phyloP scores from a whole-genome alignment of 768 basidiomycete genomes.

The Russula olivacea region DNA sequence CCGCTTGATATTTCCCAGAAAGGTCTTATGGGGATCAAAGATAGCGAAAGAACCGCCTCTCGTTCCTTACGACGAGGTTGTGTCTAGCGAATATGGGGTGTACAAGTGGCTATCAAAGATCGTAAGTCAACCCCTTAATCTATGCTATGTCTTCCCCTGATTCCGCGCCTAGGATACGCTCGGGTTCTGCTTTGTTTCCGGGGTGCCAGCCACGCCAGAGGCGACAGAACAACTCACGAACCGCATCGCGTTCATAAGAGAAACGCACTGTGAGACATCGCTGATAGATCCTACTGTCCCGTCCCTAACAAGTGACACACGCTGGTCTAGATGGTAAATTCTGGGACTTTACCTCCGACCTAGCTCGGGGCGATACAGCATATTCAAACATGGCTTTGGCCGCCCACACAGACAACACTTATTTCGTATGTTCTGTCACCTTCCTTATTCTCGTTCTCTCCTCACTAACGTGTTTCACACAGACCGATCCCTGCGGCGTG shows the following conservation, averaged over 20 bases:
- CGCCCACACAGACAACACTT: slow-evolving; percentile 77
- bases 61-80: slow-evolving; percentile 65
- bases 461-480: neutral
- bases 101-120: slow-evolving; percentile 78
- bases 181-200: slow-evolving; percentile 84
- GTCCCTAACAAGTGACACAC: neutral
- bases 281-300: neutral
- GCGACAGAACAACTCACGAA: slow-evolving; percentile 74
- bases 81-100: slow-evolving; percentile 59
- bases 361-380: slow-evolving; percentile 88
- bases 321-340: slow-evolving; percentile 74
- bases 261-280: slow-evolving; percentile 59
- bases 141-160: slow-evolving; percentile 4
- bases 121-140: slow-evolving; percentile 39
- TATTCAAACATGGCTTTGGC: slow-evolving; percentile 85
- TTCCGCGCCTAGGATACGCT: slow-evolving; percentile 57
- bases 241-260: slow-evolving; percentile 81
- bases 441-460: neutral
- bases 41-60: slow-evolving; percentile 72
- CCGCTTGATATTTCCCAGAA: slow-evolving; percentile 36
- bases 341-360: slow-evolving; percentile 94
- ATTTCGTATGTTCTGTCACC: slow-evolving; percentile 49
- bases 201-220: slow-evolving; percentile 73
- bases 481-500: slow-evolving; percentile 93
- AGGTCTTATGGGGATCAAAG: slow-evolving; percentile 74